phyloP scores from a whole-genome alignment of 2,329 filamentous ascomycete genomes.

The Beauveria sp. region DNA sequence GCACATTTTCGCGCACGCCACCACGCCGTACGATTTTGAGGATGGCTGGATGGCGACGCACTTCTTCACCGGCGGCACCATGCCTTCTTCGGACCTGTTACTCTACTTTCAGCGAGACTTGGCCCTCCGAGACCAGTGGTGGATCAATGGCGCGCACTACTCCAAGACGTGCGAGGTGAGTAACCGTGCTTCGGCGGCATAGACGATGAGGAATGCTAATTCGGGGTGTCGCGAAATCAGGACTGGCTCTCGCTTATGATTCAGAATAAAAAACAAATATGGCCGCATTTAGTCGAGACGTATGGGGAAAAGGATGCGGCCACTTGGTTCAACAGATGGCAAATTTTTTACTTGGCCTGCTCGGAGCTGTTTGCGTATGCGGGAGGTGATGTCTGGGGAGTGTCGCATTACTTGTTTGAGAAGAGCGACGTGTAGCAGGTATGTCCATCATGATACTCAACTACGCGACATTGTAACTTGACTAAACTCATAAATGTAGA shows the following conservation, averaged over 20 bases:
- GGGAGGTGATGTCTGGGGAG: constrained; percentile 60
- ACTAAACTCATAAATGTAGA: too few species aligned
- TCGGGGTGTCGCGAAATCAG: constrained; percentile 19
- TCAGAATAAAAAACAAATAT: constrained; percentile 50
- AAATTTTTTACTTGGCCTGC: constrained; percentile 66
- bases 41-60: constrained; percentile 67
- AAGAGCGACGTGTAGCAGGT: constrained; percentile 29
- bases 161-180: constrained; percentile 60
- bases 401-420: constrained; percentile 59
- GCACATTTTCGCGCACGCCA: constrained; percentile 58
- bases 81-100: constrained; percentile 60
- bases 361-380: constrained; percentile 61
- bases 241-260: constrained; percentile 58
- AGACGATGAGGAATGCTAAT: background rate
- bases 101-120: constrained; percentile 60
- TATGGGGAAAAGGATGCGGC: constrained; percentile 53
- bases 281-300: constrained; percentile 56
- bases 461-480: background rate
- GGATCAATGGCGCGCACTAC: constrained; percentile 62
- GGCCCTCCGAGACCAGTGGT: constrained; percentile 57
- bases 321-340: constrained; percentile 63
- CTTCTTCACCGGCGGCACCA: constrained; percentile 68
- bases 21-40: constrained; percentile 62
- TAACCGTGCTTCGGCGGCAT: background rate
- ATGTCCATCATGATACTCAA: background rate